phyloP scores from a whole-genome alignment of 257 asterid species.

The Nicotiana undulata region DNA sequence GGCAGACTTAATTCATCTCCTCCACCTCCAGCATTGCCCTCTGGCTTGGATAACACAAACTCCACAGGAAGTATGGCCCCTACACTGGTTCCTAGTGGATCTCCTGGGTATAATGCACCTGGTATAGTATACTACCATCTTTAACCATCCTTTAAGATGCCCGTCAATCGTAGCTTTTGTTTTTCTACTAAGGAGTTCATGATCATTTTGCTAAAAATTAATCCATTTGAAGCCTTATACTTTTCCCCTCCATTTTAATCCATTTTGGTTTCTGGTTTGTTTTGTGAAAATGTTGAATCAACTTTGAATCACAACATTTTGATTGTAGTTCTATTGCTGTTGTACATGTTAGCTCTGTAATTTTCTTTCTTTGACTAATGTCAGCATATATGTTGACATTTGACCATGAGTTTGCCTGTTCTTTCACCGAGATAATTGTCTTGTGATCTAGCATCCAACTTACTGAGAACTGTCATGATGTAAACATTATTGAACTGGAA shows the following conservation, averaged over 20 bases:
- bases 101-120: constrained; percentile 36
- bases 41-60: constrained; percentile 23
- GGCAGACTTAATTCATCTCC: constrained; percentile 56
- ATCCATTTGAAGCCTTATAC: not conserved
- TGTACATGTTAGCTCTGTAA: not conserved
- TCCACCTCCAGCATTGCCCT: constrained; percentile 48
- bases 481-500: not conserved
- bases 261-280: not conserved
- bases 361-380: not conserved
- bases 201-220: not conserved
- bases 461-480: not conserved
- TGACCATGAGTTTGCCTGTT: not conserved
- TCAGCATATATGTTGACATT: not conserved
- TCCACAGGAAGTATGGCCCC: constrained; percentile 44
- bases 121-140: constrained; percentile 30
- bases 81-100: constrained; percentile 45
- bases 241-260: not conserved
- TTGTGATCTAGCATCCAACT: constrained; percentile 1
- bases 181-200: not conserved
- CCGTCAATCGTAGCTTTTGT: not conserved
- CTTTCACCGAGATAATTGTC: not conserved
- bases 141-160: not conserved
- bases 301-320: not conserved
- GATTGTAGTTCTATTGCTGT: not conserved
- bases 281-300: not conserved